phyloP scores from a whole-genome alignment of 176 grass and related monocot species.

The Phoenix roebelenii region DNA sequence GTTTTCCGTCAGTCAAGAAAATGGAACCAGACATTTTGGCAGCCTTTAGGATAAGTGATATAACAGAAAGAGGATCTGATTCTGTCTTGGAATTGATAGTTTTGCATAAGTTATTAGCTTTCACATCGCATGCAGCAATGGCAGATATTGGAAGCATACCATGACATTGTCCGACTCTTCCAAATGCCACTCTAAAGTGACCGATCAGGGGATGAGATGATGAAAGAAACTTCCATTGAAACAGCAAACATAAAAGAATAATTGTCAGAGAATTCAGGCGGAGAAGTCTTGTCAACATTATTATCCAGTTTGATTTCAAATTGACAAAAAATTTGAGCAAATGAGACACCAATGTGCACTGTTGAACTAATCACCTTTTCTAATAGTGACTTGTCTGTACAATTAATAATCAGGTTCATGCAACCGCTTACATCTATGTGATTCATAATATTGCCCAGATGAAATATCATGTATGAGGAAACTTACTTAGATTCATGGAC shows the following conservation, averaged over 20 bases:
- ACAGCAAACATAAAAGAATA: conserved; percentile 12
- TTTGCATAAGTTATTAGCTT: conserved; percentile 74
- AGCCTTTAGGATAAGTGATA: conserved; percentile 66
- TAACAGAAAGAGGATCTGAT: conserved; percentile 50
- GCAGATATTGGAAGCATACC: conserved; percentile 54
- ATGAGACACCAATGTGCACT: too few relatives aligned
- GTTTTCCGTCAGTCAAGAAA: conserved; percentile 32
- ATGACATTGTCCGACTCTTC: conserved; percentile 40
- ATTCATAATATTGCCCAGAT: too few relatives aligned
- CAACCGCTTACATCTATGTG: too few relatives aligned
- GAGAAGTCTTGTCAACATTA: too few relatives aligned
- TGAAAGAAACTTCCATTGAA: conserved; percentile 39
- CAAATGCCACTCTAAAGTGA: conserved; percentile 52
- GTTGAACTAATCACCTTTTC: too few relatives aligned
- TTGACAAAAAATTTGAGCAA: too few relatives aligned
- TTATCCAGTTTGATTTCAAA: too few relatives aligned
- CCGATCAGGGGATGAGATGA: conserved; percentile 81
- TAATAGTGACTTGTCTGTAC: too few relatives aligned
- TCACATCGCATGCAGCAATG: conserved; percentile 67
- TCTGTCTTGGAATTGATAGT: conserved; percentile 48
- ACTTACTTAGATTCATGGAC: too few relatives aligned
- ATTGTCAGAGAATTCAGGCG: too few relatives aligned
- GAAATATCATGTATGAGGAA: too few relatives aligned
- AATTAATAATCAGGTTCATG: too few relatives aligned
- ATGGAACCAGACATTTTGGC: conserved; percentile 42